These are phyloP conservation scores for Clitopilus hobsonii DNA, from an alignment of 768 basidiomycete species.

Conservation along the genomic window DNA sequence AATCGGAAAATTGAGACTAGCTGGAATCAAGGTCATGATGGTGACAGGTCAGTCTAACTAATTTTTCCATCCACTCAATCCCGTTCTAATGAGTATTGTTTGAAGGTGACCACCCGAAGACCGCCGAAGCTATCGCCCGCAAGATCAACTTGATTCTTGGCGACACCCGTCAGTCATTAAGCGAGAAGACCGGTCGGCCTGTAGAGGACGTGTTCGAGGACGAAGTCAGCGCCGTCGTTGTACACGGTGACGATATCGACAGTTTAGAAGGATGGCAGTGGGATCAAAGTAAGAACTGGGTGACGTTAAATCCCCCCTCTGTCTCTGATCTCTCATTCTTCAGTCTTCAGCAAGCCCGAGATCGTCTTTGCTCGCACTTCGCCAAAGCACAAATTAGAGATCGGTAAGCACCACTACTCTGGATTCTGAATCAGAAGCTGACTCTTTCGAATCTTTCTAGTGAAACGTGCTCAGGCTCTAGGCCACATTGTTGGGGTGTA, in stretches of 20 bases:
- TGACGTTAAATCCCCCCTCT: background rate
- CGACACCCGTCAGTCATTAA: conserved; percentile 59
- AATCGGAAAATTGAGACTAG: conserved; percentile 64
- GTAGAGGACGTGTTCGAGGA: conserved; percentile 63
- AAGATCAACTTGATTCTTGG: conserved; percentile 69
- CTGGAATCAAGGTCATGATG: conserved; percentile 77
- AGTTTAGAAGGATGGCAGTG: conserved; percentile 66
- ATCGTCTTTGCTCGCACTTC: conserved; percentile 72
- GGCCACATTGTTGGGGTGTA: conserved; percentile 73
- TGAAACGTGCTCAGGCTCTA: conserved; percentile 66
- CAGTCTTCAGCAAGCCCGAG: conserved; percentile 64
- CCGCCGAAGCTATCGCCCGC: conserved; percentile 68
- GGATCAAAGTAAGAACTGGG: conserved; percentile 53
- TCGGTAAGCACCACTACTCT: conserved; percentile 34
- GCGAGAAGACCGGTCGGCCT: conserved; percentile 48
- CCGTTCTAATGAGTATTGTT: too few relatives aligned
- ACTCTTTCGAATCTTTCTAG: conserved; percentile 32
- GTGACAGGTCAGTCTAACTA: conserved; percentile 62
- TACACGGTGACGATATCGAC: conserved; percentile 69
- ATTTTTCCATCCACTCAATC: too few relatives aligned
- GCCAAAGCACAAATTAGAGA: conserved; percentile 70
- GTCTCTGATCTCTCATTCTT: conserved; percentile 1
- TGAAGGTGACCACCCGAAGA: conserved; percentile 65
- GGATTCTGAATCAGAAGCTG: background rate
- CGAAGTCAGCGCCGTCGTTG: conserved; percentile 59